A percentile compares a stretch with the other conserved stretches of the same genome.
Conservation (phyloP, 345 rosid species). For the Noccaea bulbosa region DNA sequence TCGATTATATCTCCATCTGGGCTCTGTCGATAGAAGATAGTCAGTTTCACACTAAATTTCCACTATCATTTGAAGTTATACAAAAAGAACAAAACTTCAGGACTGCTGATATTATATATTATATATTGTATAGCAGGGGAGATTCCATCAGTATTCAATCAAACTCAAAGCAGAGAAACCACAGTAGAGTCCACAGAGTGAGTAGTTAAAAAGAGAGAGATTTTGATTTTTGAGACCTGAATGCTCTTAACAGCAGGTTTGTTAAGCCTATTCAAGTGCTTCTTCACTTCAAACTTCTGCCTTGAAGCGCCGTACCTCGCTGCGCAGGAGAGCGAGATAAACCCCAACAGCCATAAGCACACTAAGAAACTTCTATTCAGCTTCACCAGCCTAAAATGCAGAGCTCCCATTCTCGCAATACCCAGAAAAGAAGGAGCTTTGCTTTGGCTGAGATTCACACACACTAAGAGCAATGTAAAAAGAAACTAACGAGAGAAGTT, state of each 20-base stretch:
- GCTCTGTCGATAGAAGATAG: conserved; percentile 49
- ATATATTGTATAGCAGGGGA: conserved; percentile 13
- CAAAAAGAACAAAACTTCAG: not conserved
- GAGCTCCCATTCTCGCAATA: conserved; percentile 43
- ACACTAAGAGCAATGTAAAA: conserved; percentile 17
- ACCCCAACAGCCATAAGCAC: conserved; percentile 54
- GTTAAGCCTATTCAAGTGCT: conserved; percentile 86
- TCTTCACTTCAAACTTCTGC: conserved; percentile 72
- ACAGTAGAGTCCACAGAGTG: not conserved
- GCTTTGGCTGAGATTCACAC: conserved; percentile 38
- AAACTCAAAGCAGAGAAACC: conserved; percentile 24
- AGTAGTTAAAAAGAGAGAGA: conserved; percentile 10
- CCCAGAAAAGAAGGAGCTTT: conserved; percentile 30
- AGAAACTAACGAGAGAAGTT: conserved; percentile 18
- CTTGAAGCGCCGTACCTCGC: conserved; percentile 63
- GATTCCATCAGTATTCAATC: not conserved
- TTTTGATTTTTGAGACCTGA: conserved; percentile 46
- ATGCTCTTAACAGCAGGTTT: conserved; percentile 82
- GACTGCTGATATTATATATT: not conserved
- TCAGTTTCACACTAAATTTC: not conserved
- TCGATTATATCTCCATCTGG: conserved; percentile 81
- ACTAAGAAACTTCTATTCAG: conserved; percentile 37
- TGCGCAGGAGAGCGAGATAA: conserved; percentile 52
- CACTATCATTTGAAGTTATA: not conserved
- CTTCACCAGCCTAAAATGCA: conserved; percentile 42